Evolutionary conservation across 371 early-diverging fungal species (phyloP), one percentile per base, ranked within the genome.

Genomic region (Thermomucor indicae-seudaticae): DNA sequence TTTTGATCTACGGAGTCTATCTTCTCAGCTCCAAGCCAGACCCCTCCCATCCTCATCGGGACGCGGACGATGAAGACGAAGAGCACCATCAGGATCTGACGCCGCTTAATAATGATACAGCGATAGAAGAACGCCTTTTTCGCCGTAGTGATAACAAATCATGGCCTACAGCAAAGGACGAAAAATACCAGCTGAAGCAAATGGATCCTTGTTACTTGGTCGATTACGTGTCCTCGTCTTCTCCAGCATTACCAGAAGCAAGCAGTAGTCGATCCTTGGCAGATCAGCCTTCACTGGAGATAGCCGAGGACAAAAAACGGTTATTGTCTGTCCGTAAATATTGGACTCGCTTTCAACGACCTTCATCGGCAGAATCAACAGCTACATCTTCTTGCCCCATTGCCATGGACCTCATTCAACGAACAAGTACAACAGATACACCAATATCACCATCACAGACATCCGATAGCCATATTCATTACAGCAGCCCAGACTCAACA

Each of bases 1-100:
- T 72, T 3, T 52, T 86, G 8, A 72, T 83, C 32, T 80, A 75
- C 34, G 81, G 80, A 16, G 81, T 83, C 19, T 64, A 51, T 32
- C 61, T 83, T 37, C 64, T 82, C 25, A 78, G 79, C 37, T 75
- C 83, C 4, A 82, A 82, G 48, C 73, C 78, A 6, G 83, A 79
- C 35, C 70, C 72, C n/a, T 55, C 64, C 6, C 11, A 32, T 27
- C 43, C 34, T 7, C 55, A 51, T 28, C 35, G 53, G 6, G 22
- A 17, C 6, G 49, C 28, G 14, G 50, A 52, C 48, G 42, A 38
- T 16, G 59, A 62, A n/a, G 50, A 63, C 23, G 56, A 43, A 16
- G 49, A 31, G 43, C 48, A 42, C 12, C 29, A 47, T 35, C 39
- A 57, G n/a, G 54, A 40, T 43, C 28, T 30, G 28, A 37, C 48